A percentile compares a stretch with the other conserved stretches of the same genome.
These are phyloP conservation scores for Lineolata rhizophorae DNA, from an alignment of 495 filamentous ascomycete genomes.

Conservation along the genomic window DNA sequence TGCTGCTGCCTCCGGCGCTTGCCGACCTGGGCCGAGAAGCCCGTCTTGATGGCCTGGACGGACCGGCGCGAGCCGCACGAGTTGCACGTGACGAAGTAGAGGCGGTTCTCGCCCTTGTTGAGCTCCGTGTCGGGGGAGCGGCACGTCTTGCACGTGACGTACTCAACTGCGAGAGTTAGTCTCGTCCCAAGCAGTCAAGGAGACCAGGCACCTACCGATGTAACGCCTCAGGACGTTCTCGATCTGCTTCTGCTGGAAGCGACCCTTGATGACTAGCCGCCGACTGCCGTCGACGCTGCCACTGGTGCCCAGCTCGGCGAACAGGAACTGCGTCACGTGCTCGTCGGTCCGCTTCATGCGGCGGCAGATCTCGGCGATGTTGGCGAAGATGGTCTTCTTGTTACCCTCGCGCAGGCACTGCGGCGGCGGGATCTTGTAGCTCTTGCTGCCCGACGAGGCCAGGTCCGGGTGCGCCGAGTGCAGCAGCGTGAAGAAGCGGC, in stretches of 20 bases:
- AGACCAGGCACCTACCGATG: slow-evolving; percentile 44
- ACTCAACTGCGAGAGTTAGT: slow-evolving; percentile 44
- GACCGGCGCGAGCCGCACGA: slow-evolving; percentile 76
- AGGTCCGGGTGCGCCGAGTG: slow-evolving; percentile 89
- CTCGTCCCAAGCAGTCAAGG: background rate
- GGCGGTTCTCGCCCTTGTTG: slow-evolving; percentile 94
- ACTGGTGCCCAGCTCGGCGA: slow-evolving; percentile 92
- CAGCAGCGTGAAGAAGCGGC: slow-evolving; percentile 79
- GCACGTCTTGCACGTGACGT: slow-evolving; percentile 97
- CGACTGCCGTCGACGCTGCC: slow-evolving; percentile 82
- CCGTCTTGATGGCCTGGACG: slow-evolving; percentile 95
- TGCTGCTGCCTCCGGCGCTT: slow-evolving; percentile 64
- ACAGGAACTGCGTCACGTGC: slow-evolving; percentile 90
- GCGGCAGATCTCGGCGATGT: slow-evolving; percentile 80
- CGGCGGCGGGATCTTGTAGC: slow-evolving; percentile 98
- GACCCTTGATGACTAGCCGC: slow-evolving; percentile 92
- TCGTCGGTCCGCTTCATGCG: slow-evolving; percentile 95
- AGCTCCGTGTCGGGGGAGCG: slow-evolving; percentile 84
- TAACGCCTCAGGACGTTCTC: slow-evolving; percentile 88
- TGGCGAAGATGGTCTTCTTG: slow-evolving; percentile 99
- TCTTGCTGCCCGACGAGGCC: slow-evolving; percentile 63
- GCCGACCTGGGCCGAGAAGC: slow-evolving; percentile 95
- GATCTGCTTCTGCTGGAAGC: slow-evolving; percentile 96
- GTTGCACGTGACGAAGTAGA: slow-evolving; percentile 69
- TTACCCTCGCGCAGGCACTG: slow-evolving; percentile 98